These are phyloP conservation scores for Rheum nobile DNA, from an alignment of 148 eudicot species.

Conservation along the genomic window DNA sequence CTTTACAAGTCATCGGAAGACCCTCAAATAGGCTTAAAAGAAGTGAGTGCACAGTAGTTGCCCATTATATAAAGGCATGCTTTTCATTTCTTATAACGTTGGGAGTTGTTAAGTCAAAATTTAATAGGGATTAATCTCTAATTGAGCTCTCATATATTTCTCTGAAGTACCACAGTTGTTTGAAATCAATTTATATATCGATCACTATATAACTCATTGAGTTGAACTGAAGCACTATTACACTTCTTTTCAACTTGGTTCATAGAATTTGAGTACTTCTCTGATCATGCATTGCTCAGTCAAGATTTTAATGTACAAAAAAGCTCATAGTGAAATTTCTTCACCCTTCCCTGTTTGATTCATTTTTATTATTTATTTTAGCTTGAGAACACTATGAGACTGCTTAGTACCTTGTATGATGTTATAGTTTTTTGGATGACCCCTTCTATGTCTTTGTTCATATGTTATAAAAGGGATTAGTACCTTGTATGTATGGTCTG, in stretches of 20 bases:
- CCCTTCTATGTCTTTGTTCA: not conserved
- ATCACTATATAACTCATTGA: not conserved
- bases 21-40: conserved; percentile 69
- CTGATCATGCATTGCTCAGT: not conserved
- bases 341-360: not conserved
- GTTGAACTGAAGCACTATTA: not conserved
- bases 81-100: not conserved
- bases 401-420: conserved; percentile 27
- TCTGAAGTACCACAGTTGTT: not conserved
- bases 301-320: not conserved
- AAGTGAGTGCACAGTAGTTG: conserved; percentile 31
- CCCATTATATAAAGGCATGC: not conserved
- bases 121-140: not conserved
- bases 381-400: conserved; percentile 93
- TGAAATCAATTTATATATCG: too few relatives aligned
- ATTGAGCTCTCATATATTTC: not conserved
- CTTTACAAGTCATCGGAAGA: conserved; percentile 93
- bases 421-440: not conserved
- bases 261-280: not conserved
- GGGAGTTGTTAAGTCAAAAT: not conserved
- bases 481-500: not conserved
- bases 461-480: not conserved
- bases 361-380: conserved; percentile 19
- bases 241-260: not conserved
- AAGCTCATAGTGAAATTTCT: not conserved